Base-by-base conservation (phyloP, 2,329 filamentous ascomycete species). In the Claviceps purpurea region DNA sequence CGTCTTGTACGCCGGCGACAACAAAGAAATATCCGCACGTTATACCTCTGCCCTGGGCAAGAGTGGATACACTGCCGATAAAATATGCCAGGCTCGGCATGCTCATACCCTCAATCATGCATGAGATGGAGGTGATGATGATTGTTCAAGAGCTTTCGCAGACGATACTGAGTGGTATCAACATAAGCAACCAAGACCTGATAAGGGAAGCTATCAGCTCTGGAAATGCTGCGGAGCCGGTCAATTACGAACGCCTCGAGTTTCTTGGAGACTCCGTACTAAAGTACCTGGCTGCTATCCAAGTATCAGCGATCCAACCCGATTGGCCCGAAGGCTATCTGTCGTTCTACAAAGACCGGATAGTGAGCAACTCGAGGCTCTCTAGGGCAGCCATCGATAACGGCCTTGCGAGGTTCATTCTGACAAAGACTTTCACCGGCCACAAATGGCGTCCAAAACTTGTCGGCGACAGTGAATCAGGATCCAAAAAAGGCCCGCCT, bases 211-310 rank as follows among this genome's bases (percentile, higher is more conserved):
- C 90, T 1, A 83, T 94, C 49, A 86, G 78, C 49, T 73, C 87
- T 0, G 78, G 82, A 0, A 73, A 73, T 1, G 81, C 87, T 0
- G 62, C 66, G 2, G 80, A 82, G 47, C 64, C 69, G 1, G 75
- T 73, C 0, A 77, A 95, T 57, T 96, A 96, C 62, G 85, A 97
- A 60, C 75, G 85, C 2, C 71, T 95, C 0, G 93, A 97, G 63
- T 94, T 94, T 58, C 70, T 96, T 0, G 93, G 93, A 0, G 91
- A 97, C 60, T 82, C 81, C 0, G 73, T 95, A 1, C 73, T 97
- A 40, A 97, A 97, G 61, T 78, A 84, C 52, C 80, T 79, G 47
- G 75, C 85, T 0, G 80, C 82, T 0, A 64, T 88, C 1, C 83
- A 89, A 52, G 73, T 90, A 3, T 70, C 72, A 18, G 73, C 74